These are phyloP conservation scores for Nigrospora oryzae DNA, from an alignment of 2,329 filamentous ascomycete genomes.

Conservation along the genomic window DNA sequence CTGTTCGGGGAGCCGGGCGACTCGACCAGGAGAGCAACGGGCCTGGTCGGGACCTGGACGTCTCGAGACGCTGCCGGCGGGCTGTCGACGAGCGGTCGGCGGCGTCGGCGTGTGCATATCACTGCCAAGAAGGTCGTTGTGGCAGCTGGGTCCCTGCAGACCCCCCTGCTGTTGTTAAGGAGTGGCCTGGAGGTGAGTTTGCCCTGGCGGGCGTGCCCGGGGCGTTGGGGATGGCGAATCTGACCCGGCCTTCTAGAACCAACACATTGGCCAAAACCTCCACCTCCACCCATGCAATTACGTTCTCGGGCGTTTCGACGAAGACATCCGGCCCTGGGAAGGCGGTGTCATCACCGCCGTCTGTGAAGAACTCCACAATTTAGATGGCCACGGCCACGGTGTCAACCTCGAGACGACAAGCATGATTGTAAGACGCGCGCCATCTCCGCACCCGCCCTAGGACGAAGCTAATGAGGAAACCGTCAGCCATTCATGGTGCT, in stretches of 20 bases:
- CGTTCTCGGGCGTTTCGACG: constrained; percentile 54
- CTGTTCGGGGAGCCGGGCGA: constrained; percentile 50
- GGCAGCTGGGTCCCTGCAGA: constrained; percentile 69
- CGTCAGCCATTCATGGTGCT: constrained; percentile 56
- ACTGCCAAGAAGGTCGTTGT: constrained; percentile 75
- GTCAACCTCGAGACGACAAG: constrained; percentile 69
- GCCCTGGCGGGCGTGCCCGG: not conserved
- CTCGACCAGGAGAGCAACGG: constrained; percentile 48
- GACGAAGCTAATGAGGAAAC: not conserved
- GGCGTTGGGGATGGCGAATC: not conserved
- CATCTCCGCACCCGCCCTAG: not conserved
- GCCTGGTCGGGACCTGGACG: constrained; percentile 68
- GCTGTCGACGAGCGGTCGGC: constrained; percentile 37
- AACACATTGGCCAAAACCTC: constrained; percentile 73
- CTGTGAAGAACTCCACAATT: constrained; percentile 69
- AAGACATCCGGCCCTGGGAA: constrained; percentile 66
- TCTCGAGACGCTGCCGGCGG: constrained; percentile 58
- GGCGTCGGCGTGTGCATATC: constrained; percentile 55
- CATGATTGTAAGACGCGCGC: constrained; percentile 47
- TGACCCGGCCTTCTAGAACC: constrained; percentile 42
- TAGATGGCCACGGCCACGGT: constrained; percentile 74
- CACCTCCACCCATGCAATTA: constrained; percentile 68
- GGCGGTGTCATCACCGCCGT: constrained; percentile 74
- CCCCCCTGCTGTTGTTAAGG: constrained; percentile 65
- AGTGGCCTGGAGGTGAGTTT: constrained; percentile 62